Conservation (phyloP, 306 rosid genomes). For the Quercus engelmannii region DNA sequence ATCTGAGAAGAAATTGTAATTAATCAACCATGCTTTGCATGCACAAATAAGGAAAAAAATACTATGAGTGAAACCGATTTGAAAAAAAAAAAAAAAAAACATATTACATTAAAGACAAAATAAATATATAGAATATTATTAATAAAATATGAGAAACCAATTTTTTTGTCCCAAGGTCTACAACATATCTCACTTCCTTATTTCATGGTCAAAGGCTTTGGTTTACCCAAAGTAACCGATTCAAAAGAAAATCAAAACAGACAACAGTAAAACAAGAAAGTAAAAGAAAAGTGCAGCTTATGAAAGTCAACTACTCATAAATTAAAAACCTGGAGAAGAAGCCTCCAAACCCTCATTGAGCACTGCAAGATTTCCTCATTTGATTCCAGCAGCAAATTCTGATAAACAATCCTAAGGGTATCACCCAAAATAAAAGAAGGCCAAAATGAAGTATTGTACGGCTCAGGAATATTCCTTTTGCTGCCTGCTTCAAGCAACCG, state of each 20-base stretch:
- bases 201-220: neutral
- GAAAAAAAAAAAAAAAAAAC: too few relatives aligned
- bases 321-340: constrained; percentile 77
- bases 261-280: neutral
- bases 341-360: constrained; percentile 97
- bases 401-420: constrained; percentile 90
- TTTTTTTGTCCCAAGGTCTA: neutral
- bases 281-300: neutral
- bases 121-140: too few relatives aligned
- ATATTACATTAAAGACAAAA: too few relatives aligned
- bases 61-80: too few relatives aligned
- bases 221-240: neutral
- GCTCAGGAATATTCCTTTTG: constrained; percentile 57
- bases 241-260: neutral
- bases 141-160: too few relatives aligned
- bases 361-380: constrained; percentile 80
- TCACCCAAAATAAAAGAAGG: constrained; percentile 88
- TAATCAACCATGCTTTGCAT: too few relatives aligned
- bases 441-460: constrained; percentile 64
- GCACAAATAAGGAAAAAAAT: too few relatives aligned
- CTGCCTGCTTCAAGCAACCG: constrained; percentile 92
- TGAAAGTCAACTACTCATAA: neutral
- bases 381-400: constrained; percentile 88
- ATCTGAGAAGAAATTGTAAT: too few relatives aligned
- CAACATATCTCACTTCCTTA: neutral